Conservation (phyloP, 1,139 yeast species). For the Geotrichum reessii region DNA sequence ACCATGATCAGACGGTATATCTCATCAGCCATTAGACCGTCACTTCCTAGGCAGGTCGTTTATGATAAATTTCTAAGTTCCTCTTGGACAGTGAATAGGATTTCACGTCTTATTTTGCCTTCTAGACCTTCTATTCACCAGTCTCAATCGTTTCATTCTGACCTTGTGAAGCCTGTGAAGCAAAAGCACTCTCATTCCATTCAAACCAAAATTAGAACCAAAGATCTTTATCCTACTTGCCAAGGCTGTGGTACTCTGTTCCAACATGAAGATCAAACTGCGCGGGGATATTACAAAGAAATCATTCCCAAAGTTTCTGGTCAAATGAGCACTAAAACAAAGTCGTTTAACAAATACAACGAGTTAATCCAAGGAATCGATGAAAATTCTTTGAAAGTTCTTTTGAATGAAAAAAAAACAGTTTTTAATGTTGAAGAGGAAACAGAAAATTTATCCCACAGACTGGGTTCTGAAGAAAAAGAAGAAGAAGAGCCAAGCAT, state of each 20-base stretch:
- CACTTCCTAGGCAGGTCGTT: background rate
- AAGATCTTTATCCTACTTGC: conserved; percentile 21
- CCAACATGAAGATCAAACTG: conserved; percentile 38
- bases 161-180: background rate
- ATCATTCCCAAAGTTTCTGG: conserved; percentile 3
- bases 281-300: conserved; percentile 41
- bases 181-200: background rate
- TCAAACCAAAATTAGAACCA: conserved; percentile 19
- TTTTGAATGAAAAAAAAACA: conserved; percentile 8
- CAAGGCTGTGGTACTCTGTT: conserved; percentile 50
- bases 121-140: background rate
- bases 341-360: conserved; percentile 16
- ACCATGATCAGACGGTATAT: background rate
- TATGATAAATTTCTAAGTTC: background rate
- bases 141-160: background rate
- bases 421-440: conserved; percentile 1
- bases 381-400: conserved; percentile 6
- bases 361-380: conserved; percentile 12
- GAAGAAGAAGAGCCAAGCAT: background rate
- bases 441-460: background rate
- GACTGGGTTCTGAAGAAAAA: no score
- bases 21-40: background rate
- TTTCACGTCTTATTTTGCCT: background rate
- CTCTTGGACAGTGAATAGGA: background rate
- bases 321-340: conserved; percentile 10